phyloP scores from a whole-genome alignment of 2,329 filamentous ascomycete species.

The Didymellaceae sp. region DNA sequence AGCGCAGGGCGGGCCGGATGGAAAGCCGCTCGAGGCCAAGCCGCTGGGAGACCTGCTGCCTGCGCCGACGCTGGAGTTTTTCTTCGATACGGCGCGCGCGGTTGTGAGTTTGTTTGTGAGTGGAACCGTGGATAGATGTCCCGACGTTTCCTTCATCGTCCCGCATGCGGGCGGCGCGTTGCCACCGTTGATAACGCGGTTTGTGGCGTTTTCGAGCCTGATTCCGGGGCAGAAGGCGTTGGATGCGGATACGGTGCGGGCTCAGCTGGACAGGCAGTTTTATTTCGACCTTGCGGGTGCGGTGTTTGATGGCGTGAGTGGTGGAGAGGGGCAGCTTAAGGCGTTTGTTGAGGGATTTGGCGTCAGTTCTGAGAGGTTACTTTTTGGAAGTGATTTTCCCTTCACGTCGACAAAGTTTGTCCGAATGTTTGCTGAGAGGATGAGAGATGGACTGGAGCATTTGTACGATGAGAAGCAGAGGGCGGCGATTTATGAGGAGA shows the following conservation, averaged over 20 bases:
- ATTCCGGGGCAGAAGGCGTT: conserved; percentile 45
- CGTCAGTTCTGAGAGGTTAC: conserved; percentile 46
- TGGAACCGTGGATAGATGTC: conserved; percentile 55
- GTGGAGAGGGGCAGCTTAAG: conserved; percentile 53
- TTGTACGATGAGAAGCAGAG: conserved; percentile 48
- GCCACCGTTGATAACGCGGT: conserved; percentile 54
- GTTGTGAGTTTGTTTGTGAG: conserved; percentile 58
- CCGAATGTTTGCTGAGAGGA: conserved; percentile 46
- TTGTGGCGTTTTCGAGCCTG: conserved; percentile 50
- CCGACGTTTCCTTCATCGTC: conserved; percentile 57
- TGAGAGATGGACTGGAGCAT: conserved; percentile 52
- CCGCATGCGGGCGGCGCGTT: conserved; percentile 58
- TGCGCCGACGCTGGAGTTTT: conserved; percentile 58
- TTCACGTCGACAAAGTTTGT: conserved; percentile 54
- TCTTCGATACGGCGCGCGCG: conserved; percentile 60
- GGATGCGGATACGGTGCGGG: conserved; percentile 35
- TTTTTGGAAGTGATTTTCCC: conserved; percentile 63
- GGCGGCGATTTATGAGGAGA: conserved; percentile 47
- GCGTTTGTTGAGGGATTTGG: conserved; percentile 55
- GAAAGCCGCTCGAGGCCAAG: conserved; percentile 37
- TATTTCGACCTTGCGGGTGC: conserved; percentile 62
- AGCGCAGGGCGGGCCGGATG: conserved; percentile 30
- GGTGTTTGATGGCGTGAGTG: conserved; percentile 51
- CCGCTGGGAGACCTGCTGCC: conserved; percentile 50
- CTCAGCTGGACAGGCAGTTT: conserved; percentile 51